These are phyloP conservation scores for Euphorbia celastroides DNA, from an alignment of 441 rosid species.

Conservation along the genomic window DNA sequence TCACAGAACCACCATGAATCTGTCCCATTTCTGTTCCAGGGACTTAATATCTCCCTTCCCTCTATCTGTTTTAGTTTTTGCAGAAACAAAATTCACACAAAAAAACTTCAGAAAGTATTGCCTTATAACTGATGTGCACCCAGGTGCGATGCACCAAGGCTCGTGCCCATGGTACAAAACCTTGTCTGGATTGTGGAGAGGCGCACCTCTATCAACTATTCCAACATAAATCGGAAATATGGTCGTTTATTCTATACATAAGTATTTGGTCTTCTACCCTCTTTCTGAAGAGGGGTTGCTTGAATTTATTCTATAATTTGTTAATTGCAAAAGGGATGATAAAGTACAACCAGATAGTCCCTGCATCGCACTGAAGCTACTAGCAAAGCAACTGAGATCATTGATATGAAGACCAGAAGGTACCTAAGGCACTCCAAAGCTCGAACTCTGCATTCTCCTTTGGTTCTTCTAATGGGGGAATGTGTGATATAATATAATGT, in stretches of 20 bases:
- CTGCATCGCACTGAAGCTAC: background rate
- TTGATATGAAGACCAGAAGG: conserved; percentile 5
- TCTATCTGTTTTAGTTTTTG: no score
- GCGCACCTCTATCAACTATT: no score
- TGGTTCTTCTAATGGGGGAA: conserved; percentile 45
- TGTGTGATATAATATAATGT: conserved; percentile 50
- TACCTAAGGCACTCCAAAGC: conserved; percentile 89
- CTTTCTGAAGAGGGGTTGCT: background rate
- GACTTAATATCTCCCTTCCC: no score
- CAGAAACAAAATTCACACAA: no score
- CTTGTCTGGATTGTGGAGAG: no score
- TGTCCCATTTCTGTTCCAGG: no score
- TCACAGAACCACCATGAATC: no score
- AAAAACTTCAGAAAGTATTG: no score
- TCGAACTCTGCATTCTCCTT: conserved; percentile 41
- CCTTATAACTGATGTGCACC: no score
- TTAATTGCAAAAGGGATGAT: background rate
- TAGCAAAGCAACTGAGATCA: background rate
- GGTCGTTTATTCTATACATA: background rate
- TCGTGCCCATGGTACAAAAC: no score
- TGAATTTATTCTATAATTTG: background rate
- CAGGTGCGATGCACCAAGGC: no score
- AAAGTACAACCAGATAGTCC: background rate
- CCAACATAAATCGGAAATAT: background rate
- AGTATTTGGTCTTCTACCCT: background rate